Base-by-base conservation (phyloP, 495 filamentous ascomycete species). In the Aspergillus bertholletiae region DNA sequence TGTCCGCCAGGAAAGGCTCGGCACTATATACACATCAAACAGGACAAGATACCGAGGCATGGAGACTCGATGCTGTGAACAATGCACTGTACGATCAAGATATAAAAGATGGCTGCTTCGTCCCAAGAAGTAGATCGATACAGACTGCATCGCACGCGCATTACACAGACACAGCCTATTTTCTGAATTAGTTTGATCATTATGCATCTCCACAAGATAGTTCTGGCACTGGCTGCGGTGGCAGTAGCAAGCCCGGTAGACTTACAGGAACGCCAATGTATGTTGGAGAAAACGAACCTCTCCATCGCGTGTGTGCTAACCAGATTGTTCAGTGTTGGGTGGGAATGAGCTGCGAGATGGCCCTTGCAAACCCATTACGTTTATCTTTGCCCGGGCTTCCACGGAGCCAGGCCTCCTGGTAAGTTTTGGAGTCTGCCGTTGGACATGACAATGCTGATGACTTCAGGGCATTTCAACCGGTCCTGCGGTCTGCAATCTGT, bases 361-460 rank as follows among this genome's bases (percentile, higher is more conserved):
- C 22, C 67, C 67, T 20, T 81, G 78, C 61, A 68, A 73, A 18
- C 60, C 65, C 30, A 67, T 80, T 40, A 76, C 79, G 54, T 76
- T 80, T 60, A 74, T 81, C 58, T 81, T 69, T 54, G 79, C 80
- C 20, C 78, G 75, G 50, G 75, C 74, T 21, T 75, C 70, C 48
- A 74, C 69, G 26, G 75, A 80, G 44, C 53, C 61, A 7, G 80
- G 79, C 40, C 80, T 81, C 62, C 67, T 82, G 62, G 79, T 78
- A 22, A 22, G 23, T 51, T 20, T 32, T n/a, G n/a, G n/a, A n/a
- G n/a, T n/a, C n/a, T n/a, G n/a, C n/a, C n/a, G n/a, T n/a, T n/a
- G 8, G 7, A 32, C 30, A 11, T 32, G 2, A 7, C 30, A 9
- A 32, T 9, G 30, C 13, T 11, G 30, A 32, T 1, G 30, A 32